Percentiles rank a stretch among this genome's conserved stretches.
Conservation (phyloP, 495 filamentous ascomycete genomes). For the Penicillium silybi region DNA sequence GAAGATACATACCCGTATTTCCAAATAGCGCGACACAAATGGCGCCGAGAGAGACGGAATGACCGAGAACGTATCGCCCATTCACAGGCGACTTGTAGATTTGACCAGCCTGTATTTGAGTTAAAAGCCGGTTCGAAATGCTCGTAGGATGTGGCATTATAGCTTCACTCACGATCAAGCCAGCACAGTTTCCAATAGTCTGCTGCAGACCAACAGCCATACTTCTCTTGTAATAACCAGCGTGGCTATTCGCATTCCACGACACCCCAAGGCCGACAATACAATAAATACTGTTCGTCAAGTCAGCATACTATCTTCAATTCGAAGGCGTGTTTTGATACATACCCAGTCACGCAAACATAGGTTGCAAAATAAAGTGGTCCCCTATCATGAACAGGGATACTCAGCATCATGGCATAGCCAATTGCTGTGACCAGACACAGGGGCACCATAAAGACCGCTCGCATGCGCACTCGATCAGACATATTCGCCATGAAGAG, state of each 20-base stretch:
- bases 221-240: constrained; percentile 13
- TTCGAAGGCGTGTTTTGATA: background rate
- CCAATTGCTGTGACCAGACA: constrained; percentile 14
- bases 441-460: constrained; percentile 11
- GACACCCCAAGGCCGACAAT: constrained; percentile 11
- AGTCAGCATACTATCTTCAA: background rate
- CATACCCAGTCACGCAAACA: constrained; percentile 17
- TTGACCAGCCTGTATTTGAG: constrained; percentile 8
- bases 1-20: constrained; percentile 7
- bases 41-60: constrained; percentile 12
- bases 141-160: no score
- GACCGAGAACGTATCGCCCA: constrained; percentile 11
- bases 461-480: constrained; percentile 14
- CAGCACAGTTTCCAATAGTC: constrained; percentile 13
- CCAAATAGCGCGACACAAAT: constrained; percentile 12
- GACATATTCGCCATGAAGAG: constrained; percentile 11
- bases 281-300: background rate
- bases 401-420: constrained; percentile 12
- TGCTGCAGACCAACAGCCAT: constrained; percentile 16
- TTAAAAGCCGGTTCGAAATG: no score
- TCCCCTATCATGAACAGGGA: constrained; percentile 10
- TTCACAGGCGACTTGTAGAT: constrained; percentile 11
- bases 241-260: constrained; percentile 16
- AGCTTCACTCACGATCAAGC: constrained; percentile 10
- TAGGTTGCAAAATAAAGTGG: constrained; percentile 16